Conservation (phyloP, 106 monocot species). For the Xerophyta viscosa region DNA sequence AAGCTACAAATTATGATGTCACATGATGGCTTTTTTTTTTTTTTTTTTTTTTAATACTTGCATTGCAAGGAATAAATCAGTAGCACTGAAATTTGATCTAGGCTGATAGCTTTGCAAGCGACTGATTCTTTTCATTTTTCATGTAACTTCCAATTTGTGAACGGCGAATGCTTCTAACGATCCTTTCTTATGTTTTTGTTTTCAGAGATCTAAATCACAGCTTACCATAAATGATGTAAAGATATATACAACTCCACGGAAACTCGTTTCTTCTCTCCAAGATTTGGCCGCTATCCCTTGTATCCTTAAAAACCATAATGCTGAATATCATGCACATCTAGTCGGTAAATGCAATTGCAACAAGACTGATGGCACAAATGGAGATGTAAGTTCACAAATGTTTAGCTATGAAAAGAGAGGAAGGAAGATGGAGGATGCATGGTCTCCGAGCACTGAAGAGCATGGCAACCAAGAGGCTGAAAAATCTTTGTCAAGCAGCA, state of each 20-base stretch:
- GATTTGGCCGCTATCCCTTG: conserved; percentile 11
- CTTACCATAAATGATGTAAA: conserved; percentile 51
- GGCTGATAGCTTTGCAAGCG: no score
- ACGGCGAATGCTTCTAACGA: no score
- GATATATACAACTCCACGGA: conserved; percentile 62
- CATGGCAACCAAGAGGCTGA: background rate
- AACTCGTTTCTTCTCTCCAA: conserved; percentile 72
- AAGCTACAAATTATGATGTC: no score
- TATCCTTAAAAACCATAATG: conserved; percentile 3
- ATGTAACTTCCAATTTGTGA: no score
- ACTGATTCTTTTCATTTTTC: no score
- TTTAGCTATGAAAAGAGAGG: background rate
- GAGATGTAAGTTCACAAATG: conserved; percentile 14
- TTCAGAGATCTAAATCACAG: conserved; percentile 34
- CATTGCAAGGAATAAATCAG: no score
- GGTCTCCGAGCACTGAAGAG: background rate
- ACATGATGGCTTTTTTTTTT: no score
- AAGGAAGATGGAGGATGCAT: background rate
- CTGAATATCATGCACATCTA: background rate
- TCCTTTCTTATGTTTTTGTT: background rate
- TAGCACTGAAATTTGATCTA: no score
- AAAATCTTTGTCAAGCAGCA: conserved; percentile 16
- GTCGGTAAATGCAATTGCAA: no score
- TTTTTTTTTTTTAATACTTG: no score
- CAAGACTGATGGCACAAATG: conserved; percentile 2